Evolutionary conservation across 495 filamentous ascomycete genomes (phyloP), one percentile per base, ranked within the genome.

Genomic region (Durotheca rogersii): DNA sequence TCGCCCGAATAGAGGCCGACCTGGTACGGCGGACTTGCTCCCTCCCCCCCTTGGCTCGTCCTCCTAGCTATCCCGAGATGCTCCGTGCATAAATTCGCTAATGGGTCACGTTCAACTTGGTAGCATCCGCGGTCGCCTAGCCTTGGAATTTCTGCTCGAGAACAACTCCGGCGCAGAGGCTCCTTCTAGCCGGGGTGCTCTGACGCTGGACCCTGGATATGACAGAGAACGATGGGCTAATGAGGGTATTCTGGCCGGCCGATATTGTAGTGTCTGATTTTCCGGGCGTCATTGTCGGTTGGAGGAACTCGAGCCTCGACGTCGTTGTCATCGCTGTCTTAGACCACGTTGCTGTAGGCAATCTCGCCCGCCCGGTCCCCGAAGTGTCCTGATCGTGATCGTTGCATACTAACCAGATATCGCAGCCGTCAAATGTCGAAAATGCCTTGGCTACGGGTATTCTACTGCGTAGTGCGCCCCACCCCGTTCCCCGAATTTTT

Each of bases 181-280:
- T 97, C 93, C 50, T 97, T 97, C 75, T 98, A 81, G 76, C 32
- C 53, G 53, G 52, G 45, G 58, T 56, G 53, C 51, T 60, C 48
- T 60, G 53, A 56, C 53, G 54, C 36, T 51, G 41, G 15, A 33
- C 62, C 51, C 55, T 63, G 72, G 75, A 76, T 84, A 81, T 84
- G 91, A 89, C 86, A 82, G 85, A 90, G 80, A 75, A 95, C 88
- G 87, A 95, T 89, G 88, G 88, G 58, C 75, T 97, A 76, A 86
- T 97, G 82, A 87, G 93, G 69, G 82, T 99, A 74, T 97, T 99
- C 71, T 99, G 93, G 93, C 93, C 93, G 53, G 85, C 86, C 51
- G 90, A 97, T 73, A 82, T 88, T 29, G 76, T 84, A 17, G 81
- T 84, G 63, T 85, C 79, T 16, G 83, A 82, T 41, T 72, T 76